Percentiles rank a stretch among this genome's conserved stretches.
phyloP scores from a whole-genome alignment of 2,329 filamentous ascomycete genomes.

The Penicillium freii region DNA sequence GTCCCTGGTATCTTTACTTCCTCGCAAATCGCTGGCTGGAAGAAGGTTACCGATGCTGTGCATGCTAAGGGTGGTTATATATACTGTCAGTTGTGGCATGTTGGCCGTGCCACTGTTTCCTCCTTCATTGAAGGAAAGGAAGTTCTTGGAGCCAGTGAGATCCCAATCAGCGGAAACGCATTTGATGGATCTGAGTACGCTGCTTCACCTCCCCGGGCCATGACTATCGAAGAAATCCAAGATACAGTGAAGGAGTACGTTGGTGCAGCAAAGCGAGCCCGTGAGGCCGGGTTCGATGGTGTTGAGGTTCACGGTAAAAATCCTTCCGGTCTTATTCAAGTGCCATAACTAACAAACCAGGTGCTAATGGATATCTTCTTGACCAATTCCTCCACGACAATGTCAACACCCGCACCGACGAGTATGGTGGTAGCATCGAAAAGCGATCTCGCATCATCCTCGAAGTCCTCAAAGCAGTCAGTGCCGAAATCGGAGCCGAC shows the following conservation, averaged over 20 bases:
- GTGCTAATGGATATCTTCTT: conserved; percentile 65
- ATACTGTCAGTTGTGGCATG: conserved; percentile 38
- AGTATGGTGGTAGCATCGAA: conserved; percentile 49
- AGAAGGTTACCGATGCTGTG: conserved; percentile 33
- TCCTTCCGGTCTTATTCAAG: not conserved
- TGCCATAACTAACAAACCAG: conserved; percentile 33
- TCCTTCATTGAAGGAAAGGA: conserved; percentile 37
- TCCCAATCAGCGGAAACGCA: conserved; percentile 41
- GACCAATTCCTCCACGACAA: conserved; percentile 63
- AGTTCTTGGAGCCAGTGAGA: conserved; percentile 28
- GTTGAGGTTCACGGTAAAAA: conserved; percentile 46
- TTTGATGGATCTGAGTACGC: conserved; percentile 37
- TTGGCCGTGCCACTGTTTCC: conserved; percentile 40
- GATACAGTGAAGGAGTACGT: conserved; percentile 39
- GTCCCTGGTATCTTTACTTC: conserved; percentile 33
- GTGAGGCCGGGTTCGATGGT: conserved; percentile 52
- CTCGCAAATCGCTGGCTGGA: conserved; percentile 34
- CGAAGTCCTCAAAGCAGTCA: conserved; percentile 54
- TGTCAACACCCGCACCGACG: conserved; percentile 54
- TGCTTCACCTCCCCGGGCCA: conserved; percentile 28
- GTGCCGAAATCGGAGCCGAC: conserved; percentile 46
- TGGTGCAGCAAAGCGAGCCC: conserved; percentile 44
- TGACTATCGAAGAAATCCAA: conserved; percentile 44
- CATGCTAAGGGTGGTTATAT: conserved; percentile 34
- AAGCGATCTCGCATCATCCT: conserved; percentile 53